phyloP scores from a whole-genome alignment of 2,329 filamentous ascomycete genomes.

The Aspergillus pseudoviridinutans region DNA sequence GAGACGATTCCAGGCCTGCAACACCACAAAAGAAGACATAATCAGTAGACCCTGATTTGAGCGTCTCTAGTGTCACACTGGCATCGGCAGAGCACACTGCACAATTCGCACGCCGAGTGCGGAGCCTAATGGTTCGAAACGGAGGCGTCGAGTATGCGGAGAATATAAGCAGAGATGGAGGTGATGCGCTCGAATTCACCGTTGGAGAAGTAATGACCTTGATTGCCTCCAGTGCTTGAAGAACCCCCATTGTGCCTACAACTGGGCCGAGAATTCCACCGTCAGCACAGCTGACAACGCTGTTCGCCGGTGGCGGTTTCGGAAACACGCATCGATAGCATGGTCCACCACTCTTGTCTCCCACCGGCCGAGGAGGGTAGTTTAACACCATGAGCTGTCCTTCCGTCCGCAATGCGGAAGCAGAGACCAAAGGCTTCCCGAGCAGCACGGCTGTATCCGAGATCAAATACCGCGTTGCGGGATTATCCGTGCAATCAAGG shows the following conservation, averaged over 20 bases:
- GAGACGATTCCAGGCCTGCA: constrained; percentile 49
- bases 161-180: constrained; percentile 40
- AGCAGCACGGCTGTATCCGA: constrained; percentile 84
- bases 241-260: constrained; percentile 85
- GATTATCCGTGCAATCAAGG: constrained; percentile 93
- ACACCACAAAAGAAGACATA: constrained; percentile 85
- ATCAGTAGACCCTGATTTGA: constrained; percentile 66
- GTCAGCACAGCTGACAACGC: constrained; percentile 82
- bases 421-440: constrained; percentile 76
- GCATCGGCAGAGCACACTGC: constrained; percentile 67
- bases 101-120: constrained; percentile 65
- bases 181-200: constrained; percentile 18
- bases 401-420: constrained; percentile 81
- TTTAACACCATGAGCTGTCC: constrained; percentile 90
- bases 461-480: constrained; percentile 84
- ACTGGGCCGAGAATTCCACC: constrained; percentile 90
- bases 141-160: constrained; percentile 40
- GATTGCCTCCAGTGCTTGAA: constrained; percentile 86
- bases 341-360: constrained; percentile 61
- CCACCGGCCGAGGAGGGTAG: constrained; percentile 63
- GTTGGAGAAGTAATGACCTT: constrained; percentile 62
- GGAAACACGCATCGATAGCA: constrained; percentile 96
- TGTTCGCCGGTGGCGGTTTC: constrained; percentile 76
- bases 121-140: constrained; percentile 74
- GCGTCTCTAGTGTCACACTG: constrained; percentile 58